Base-by-base conservation (phyloP, 2,329 filamentous ascomycete genomes). In the Phyllachora maydis region DNA sequence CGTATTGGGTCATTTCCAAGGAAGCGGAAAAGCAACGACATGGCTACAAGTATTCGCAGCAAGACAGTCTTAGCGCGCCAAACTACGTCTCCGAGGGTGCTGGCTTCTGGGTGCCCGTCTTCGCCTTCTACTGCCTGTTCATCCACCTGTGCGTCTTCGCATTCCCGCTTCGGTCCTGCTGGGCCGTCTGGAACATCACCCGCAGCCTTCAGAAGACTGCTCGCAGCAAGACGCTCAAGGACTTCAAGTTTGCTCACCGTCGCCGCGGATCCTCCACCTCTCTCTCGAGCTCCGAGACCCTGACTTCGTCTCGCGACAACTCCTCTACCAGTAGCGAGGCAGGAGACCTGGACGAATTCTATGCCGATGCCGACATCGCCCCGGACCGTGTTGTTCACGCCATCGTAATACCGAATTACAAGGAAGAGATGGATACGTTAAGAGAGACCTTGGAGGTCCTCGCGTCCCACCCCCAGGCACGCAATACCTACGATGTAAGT, bases 391-490 rank as follows among this genome's bases (percentile, higher is more conserved):
- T 73, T 26, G 47, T 74, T 15, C 68, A 76, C 39, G 67, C 64
- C 9, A 73, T 79, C 30, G 53, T 78, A 31, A 55, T 79, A 20
- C 73, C 73, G 11, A 76, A 76, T 37, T 79, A 78, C 49, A 74
- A 74, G 43, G 73, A 79, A 41, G 70, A 77, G 27, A 49, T 68
- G 27, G 66, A 73, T 28, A 74, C 66, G 0, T 49, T 78, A 22
- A 56, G 63, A 31, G 69, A 75, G 38, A 78, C 73, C 0, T 46
- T 79, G 11, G 63, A 69, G 19, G 71, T 78, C 12, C 46, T 78
- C 29, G 69, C 69, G 4, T 70, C 60, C 15, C 73, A 79, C 37
- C 56, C 65, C 1, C 59, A 65, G 33, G 72, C 73, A 14, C 52
- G 54, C 26, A 52, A 50, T 34, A 64, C 58, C 23, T 79, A 78